These are phyloP conservation scores for Arthrobotrys pseudoclavata DNA, from an alignment of 2,329 filamentous ascomycete species.

Conservation along the genomic window DNA sequence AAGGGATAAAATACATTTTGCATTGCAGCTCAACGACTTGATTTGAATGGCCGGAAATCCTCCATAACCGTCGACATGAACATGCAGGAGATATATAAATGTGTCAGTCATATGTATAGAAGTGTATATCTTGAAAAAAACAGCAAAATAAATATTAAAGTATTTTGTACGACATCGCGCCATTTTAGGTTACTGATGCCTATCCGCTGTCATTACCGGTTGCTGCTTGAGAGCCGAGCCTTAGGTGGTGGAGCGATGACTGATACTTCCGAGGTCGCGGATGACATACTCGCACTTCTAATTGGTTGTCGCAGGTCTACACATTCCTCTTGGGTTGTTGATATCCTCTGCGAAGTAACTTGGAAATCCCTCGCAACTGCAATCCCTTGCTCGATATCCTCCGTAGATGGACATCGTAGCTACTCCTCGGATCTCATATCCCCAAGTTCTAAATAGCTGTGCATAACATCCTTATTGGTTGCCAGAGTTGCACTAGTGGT, in stretches of 20 bases:
- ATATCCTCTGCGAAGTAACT: conserved; percentile 8
- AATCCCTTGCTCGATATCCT: neutral
- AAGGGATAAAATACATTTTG: neutral
- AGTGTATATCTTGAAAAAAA: no score
- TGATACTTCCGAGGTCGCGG: neutral
- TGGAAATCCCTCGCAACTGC: conserved; percentile 8
- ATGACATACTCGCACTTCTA: neutral
- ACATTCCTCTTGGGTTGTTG: conserved; percentile 3
- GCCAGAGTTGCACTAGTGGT: neutral
- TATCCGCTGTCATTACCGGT: neutral
- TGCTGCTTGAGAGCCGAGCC: conserved; percentile 6
- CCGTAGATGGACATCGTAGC: neutral
- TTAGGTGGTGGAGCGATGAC: neutral
- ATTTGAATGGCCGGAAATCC: neutral
- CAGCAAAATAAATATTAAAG: neutral
- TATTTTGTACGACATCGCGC: neutral
- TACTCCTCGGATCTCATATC: conserved; percentile 32
- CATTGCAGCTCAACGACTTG: neutral
- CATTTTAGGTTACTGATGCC: no score
- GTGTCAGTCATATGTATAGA: no score
- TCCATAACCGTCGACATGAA: neutral
- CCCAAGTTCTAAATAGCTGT: conserved; percentile 37
- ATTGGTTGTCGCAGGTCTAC: neutral
- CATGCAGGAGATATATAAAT: neutral
- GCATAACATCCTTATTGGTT: conserved; percentile 7